Evolutionary conservation across 2,329 filamentous ascomycete genomes (phyloP), one percentile per base, ranked within the genome.

Genomic region (Aspergillus puulaauensis): DNA sequence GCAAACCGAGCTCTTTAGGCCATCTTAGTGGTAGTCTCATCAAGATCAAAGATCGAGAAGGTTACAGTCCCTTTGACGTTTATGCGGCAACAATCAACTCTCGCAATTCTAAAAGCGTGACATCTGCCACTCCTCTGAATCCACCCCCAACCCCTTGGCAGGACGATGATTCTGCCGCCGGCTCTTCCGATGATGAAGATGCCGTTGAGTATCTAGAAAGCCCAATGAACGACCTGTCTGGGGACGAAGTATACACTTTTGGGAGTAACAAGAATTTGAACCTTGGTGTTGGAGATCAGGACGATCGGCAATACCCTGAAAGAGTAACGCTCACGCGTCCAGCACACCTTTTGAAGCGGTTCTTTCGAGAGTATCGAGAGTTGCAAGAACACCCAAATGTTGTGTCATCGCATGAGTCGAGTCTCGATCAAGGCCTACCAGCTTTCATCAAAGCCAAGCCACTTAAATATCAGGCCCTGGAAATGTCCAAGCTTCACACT

Each of bases 231-330:
- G 73, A 71, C 64, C 64, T 88, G 24, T 73, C 79, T 21, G 93
- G 91, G 8, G 91, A 96, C 67, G 95, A 99, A 70, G 79, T 97
- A 1, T 98, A 91, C 68, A 89, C 91, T 1, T 97, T 98, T 75
- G 95, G 95, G 50, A 98, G 93, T 75, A 99, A 97, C 76, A 96
- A 95, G 70, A 99, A 99, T 66, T 77, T 96, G 9, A 95, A 90
- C 0, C 83, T 99, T 21, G 95, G 95, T 1, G 88, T 98, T 59
- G 93, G 93, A n/a, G 93, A 99, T 70, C 89, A 96, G 68, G 92
- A 97, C 71, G 93, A 99, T 70, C 87, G 95, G 3, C 93, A 98
- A 63, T 96, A 89, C 67, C 95, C 95, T 0, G 95, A 98, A 72
- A 89, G 91, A 9, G 86, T 97, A 11, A 79, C 82, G 33, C 75